Evolutionary conservation across 202 grass and related monocot species (phyloP).

Genomic region (Zizania palustris): DNA sequence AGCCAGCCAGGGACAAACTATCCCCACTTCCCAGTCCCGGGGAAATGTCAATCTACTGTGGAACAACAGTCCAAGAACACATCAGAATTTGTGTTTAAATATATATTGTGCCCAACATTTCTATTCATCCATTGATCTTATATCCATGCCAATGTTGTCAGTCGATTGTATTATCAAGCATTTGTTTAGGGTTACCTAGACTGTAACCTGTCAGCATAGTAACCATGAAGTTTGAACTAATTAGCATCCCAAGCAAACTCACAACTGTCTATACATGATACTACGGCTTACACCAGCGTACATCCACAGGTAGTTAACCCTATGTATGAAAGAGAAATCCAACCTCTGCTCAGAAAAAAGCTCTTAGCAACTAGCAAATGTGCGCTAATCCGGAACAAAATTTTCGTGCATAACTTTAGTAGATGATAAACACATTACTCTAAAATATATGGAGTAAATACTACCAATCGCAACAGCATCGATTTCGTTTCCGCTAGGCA

Average conservation of each 20-base stretch:
- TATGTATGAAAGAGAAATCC: background rate
- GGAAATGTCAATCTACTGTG: background rate
- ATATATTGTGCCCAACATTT: background rate
- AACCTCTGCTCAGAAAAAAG: background rate
- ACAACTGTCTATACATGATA: background rate
- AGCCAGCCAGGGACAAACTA: background rate
- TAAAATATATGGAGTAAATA: slow-evolving; percentile 3
- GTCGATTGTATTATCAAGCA: background rate
- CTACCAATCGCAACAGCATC: background rate
- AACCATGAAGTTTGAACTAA: background rate
- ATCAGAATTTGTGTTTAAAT: slow-evolving; percentile 11
- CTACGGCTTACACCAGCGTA: background rate
- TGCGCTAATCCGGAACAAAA: background rate
- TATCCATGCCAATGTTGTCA: slow-evolving; percentile 2
- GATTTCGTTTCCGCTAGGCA: background rate
- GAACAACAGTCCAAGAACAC: background rate
- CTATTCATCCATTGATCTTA: background rate
- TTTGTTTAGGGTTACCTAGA: background rate
- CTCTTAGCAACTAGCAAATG: slow-evolving; percentile 8
- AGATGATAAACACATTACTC: background rate
- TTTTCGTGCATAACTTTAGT: background rate
- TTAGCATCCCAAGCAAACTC: background rate
- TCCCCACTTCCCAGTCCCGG: background rate
- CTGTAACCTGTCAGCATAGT: background rate
- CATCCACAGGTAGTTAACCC: background rate